Evolutionary conservation across 345 rosid genomes (phyloP), one percentile per base, ranked within the genome.

Genomic region (Eucalyptus regnans): DNA sequence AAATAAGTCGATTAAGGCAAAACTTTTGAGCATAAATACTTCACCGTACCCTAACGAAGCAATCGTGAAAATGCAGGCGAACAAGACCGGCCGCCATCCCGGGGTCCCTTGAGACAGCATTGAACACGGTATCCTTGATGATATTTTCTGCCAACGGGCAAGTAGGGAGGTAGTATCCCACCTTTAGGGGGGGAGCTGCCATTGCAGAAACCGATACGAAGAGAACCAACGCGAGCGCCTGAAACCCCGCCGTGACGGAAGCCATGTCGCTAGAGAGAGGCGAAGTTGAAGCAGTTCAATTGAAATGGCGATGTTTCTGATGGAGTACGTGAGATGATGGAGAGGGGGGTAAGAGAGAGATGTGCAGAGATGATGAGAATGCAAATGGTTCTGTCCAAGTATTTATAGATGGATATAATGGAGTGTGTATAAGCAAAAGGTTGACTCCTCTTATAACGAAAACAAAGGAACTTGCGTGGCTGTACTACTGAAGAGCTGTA

Each of bases 51-150:
- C 91, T 88, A 37, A 91, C 91, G 23, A 91, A 91, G 71, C 91
- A 91, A 15, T 91, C 91, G 29, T 91, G 91, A 66, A 91, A 90
- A 87, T 91, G 87, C 91, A 90, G 79, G 79, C 93, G 84, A 50
- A 91, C 48, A 8, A 91, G 54, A 81, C 90, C 89, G 0, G 88
- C 89, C 2, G 88, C 90, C 10, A 91, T 8, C 37, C 91, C 88
- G 4, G 86, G 89, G 86, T 90, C 7, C 13, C 31, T 60, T 5
- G 60, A 50, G 23, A 46, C 12, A 0, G 90, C 90, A 76, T 83
- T 58, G 56, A 17, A n/a, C 25, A 89, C 91, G 14, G 46, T 86
- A 0, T 86, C 8, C 41, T 80, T 46, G 33, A 91, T 64, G 31
- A 91, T 90, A 7, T 16, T 8, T 88, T 91, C 92, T 10, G 91